Percentiles rank a stretch among this genome's conserved stretches.
These are phyloP conservation scores for Hypsizygus ulmarius DNA, from an alignment of 1,284 basidiomycete genomes.

Conservation along the genomic window DNA sequence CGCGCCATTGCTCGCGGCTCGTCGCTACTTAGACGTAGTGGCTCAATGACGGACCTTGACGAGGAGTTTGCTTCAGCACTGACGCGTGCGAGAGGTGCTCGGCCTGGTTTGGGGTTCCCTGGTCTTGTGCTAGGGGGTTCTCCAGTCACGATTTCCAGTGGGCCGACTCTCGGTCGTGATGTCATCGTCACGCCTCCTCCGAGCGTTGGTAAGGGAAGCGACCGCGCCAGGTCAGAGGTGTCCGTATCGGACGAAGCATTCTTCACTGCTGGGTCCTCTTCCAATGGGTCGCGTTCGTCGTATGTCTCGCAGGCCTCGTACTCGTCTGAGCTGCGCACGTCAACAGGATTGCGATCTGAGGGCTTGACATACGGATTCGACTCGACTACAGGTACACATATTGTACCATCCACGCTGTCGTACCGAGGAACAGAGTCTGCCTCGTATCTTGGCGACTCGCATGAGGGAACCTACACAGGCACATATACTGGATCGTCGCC, in stretches of 20 bases:
- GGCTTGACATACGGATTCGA: slow-evolving; percentile 15
- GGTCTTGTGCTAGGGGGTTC: slow-evolving; percentile 34
- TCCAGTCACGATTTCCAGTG: slow-evolving; percentile 58
- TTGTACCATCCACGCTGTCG: slow-evolving; percentile 53
- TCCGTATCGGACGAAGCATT: slow-evolving; percentile 61
- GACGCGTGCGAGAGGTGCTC: slow-evolving; percentile 30
- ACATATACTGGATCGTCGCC: slow-evolving; percentile 35
- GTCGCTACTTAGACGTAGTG: slow-evolving; percentile 56
- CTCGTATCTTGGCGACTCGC: slow-evolving; percentile 58
- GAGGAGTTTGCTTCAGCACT: slow-evolving; percentile 53
- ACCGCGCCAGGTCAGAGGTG: slow-evolving; percentile 37
- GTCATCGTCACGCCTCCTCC: slow-evolving; percentile 64
- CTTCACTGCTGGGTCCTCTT: slow-evolving; percentile 43
- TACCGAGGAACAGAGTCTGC: slow-evolving; percentile 52
- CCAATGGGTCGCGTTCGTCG: slow-evolving; percentile 31
- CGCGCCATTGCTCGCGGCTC: slow-evolving; percentile 67
- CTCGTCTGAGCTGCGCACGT: slow-evolving; percentile 33
- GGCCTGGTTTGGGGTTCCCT: slow-evolving; percentile 28
- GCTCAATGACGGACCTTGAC: slow-evolving; percentile 73
- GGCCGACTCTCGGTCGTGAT: slow-evolving; percentile 47
- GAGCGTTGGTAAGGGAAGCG: slow-evolving; percentile 41
- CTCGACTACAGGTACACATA: slow-evolving; percentile 38
- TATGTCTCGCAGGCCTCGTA: slow-evolving; percentile 34
- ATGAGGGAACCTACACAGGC: slow-evolving; percentile 31
- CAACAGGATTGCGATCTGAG: slow-evolving; percentile 28